Base-by-base conservation (phyloP, 2,329 filamentous ascomycete genomes). In the Pseudocercospora cruenta region DNA sequence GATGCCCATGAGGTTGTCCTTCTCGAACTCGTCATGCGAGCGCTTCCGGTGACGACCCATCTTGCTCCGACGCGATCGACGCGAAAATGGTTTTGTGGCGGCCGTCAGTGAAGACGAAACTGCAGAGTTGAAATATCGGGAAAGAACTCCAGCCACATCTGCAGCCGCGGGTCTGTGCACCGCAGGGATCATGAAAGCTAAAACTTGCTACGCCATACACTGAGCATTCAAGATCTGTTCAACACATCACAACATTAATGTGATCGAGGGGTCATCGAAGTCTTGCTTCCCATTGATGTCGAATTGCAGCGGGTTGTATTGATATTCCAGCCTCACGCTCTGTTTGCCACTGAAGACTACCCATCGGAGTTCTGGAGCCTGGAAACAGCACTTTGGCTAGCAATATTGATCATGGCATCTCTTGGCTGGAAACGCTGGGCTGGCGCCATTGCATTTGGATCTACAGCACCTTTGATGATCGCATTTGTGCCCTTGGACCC, bases 41-140 rank as follows among this genome's bases (percentile, higher is more conserved):
- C 75, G 70, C 67, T 77, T 77, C 16, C 70, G 66, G 22, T 36
- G 33, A 36, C 69, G 68, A 51, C 64, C 58, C 73, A 74, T 75
- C 4, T 6, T 65, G 36, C n/a, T 19, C 16, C 2, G 39, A 43
- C 16, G 39, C 39, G 39, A 43, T 9, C 39, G 39, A 43, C 39
- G 39, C 39, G 39, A 43, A 8, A 43, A 19, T 43, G 39, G 39
- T 43, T 19, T 43, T 43, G 39, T 43, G 39, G 39, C 39, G 39
- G 39, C 39, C 39, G 39, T 19, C 39, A 6, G 8, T 19, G 39
- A 43, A 43, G 39, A 19, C 39, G 39, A 43, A n/a, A 2, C 16
- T 43, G 16, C 39, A 43, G 5, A n/a, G 14, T 43, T 19, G 39
- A 43, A 43, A 43, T n/a, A 43, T 43, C 39, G 39, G 39, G 39